A percentile compares a stretch with the other conserved stretches of the same genome.
Evolutionary conservation across 352 stramenopile genomes (phyloP).

Genomic region (Globisporangium splendens): DNA sequence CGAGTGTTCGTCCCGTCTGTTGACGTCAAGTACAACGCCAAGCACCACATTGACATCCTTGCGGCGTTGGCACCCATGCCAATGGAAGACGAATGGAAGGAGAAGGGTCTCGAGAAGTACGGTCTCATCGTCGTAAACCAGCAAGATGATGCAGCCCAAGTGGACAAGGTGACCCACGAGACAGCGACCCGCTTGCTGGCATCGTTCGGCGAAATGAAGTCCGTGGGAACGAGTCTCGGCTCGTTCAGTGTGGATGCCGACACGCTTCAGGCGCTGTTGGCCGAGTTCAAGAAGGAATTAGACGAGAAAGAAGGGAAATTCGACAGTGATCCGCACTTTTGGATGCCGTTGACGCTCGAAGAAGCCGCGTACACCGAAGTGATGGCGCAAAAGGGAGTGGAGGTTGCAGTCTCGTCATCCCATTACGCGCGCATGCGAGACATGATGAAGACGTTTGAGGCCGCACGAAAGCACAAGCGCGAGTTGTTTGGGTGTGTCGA

Average conservation of each 20-base stretch:
- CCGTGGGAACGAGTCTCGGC: constrained; percentile 93
- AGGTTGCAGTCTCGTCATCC: constrained; percentile 49
- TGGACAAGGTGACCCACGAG: constrained; percentile 98
- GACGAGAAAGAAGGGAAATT: constrained; percentile 91
- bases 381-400: constrained; percentile 94
- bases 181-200: constrained; percentile 92
- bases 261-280: constrained; percentile 89
- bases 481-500: constrained; percentile 96
- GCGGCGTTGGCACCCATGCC: constrained; percentile 93
- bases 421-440: constrained; percentile 92
- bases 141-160: constrained; percentile 89
- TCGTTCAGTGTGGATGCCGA: constrained; percentile 94
- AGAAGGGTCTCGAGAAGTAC: constrained; percentile 97
- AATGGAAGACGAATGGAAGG: constrained; percentile 90
- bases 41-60: constrained; percentile 97
- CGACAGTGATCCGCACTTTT: constrained; percentile 97
- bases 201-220: constrained; percentile 92
- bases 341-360: constrained; percentile 96
- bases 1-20: constrained; percentile 97
- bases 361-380: constrained; percentile 90
- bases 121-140: constrained; percentile 96
- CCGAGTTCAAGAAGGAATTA: constrained; percentile 92
- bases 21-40: constrained; percentile 90
- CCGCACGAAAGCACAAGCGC: constrained; percentile 52
- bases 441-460: constrained; percentile 88